Base-by-base conservation (phyloP, 179 eudicot genomes). In the Silene noctiflora region DNA sequence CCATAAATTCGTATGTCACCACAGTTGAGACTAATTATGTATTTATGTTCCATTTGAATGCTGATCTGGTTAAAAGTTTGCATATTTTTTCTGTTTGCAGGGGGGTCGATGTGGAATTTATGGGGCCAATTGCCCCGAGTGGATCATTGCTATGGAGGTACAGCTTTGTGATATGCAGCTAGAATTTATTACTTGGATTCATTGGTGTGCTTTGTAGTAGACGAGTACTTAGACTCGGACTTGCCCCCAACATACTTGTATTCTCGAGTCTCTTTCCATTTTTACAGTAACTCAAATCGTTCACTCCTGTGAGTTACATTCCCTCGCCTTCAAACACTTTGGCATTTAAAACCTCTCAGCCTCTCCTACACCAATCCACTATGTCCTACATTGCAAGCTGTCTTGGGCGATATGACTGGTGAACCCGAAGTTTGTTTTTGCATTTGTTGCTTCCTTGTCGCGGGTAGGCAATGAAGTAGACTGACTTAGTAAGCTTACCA, bases 111-210 rank as follows among this genome's bases (percentile, higher is more conserved):
- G 99, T 77, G 99, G 98, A 64, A 95, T 95, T 17, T 93, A 95
- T 74, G 97, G 98, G 73, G 77, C 90, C 67, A 95, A 95, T 82
- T 89, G 89, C 73, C 97, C 98, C 0, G 91, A 93, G 71, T 95
- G 99, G 99, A 93, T 95, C 70, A 91, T 91, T 78, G 66, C 98
- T 21, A 91, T 95, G 99, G 93, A 87, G 96, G 99, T 95, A 85
- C 20, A 33, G 16, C 19, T 67, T 51, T 17, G 10, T n/a, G 6
- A 11, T 14, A 13, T 31, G 16, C 48, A 48, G 48, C 75, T n/a
- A 25, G 7, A 19, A 4, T 20, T 35, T 78, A 13, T 67, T 17
- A 33, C 22, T 67, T 33, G 6, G 24, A 65, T 65, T 65, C 21
- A 29, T 31, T 65, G 21, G 71, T 4, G 22, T 33, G 69, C 22